Evolutionary conservation across 306 rosid genomes (phyloP).

Genomic region (Nissolia schottii): DNA sequence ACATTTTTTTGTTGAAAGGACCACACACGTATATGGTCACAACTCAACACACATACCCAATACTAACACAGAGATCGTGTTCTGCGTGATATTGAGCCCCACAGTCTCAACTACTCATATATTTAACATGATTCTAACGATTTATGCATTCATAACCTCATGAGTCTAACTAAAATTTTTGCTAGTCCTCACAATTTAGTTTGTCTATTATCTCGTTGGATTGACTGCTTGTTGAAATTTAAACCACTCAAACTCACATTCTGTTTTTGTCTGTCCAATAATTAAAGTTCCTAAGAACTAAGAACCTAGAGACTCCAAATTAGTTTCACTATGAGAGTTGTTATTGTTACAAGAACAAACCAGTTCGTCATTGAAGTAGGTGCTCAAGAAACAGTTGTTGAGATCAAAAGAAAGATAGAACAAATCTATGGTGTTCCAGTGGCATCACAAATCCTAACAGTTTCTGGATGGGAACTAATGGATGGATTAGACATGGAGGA

Average conservation of each 20-base stretch:
- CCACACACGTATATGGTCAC: background rate
- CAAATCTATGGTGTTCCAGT: slow-evolving; percentile 56
- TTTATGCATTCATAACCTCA: slow-evolving; percentile 23
- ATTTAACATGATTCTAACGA: slow-evolving; percentile 32
- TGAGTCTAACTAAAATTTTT: slow-evolving; percentile 26
- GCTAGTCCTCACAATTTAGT: slow-evolving; percentile 10
- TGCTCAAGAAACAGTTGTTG: slow-evolving; percentile 52
- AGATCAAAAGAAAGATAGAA: slow-evolving; percentile 69
- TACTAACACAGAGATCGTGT: background rate
- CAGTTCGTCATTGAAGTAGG: slow-evolving; percentile 55
- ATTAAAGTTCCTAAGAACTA: background rate
- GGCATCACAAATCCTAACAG: slow-evolving; percentile 59
- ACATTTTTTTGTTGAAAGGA: background rate
- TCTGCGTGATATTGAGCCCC: slow-evolving; percentile 26
- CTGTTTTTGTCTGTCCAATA: background rate
- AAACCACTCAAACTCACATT: slow-evolving; percentile 15
- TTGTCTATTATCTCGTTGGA: background rate
- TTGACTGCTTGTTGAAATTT: background rate
- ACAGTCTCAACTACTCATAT: slow-evolving; percentile 25
- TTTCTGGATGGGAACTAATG: slow-evolving; percentile 69
- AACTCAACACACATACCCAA: background rate
- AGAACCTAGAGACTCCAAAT: background rate
- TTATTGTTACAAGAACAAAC: slow-evolving; percentile 34
- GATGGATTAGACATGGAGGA: slow-evolving; percentile 95
- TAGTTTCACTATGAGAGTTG: slow-evolving; percentile 39